A percentile compares a stretch with the other conserved stretches of the same genome.
Conservation (phyloP, 2,329 filamentous ascomycete species). For the Xylariaceae sp. region DNA sequence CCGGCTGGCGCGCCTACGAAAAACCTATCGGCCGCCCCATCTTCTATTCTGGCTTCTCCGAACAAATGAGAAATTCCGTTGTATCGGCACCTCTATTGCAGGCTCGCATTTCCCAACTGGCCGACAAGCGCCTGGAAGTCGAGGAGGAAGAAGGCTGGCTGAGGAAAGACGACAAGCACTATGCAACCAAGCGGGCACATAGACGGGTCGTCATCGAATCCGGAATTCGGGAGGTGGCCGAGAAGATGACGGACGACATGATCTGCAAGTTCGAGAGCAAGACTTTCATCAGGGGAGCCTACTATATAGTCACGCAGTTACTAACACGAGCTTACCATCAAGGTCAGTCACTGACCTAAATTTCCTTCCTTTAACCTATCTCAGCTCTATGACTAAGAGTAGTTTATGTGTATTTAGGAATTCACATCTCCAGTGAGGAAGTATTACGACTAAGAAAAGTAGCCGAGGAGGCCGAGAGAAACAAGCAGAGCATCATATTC, state of each 20-base stretch:
- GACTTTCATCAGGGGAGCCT: constrained; percentile 87
- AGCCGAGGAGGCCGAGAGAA: constrained; percentile 79
- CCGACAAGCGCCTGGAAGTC: constrained; percentile 73
- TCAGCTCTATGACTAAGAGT: constrained; percentile 11
- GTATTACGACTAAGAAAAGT: constrained; percentile 82
- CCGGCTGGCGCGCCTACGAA: constrained; percentile 95
- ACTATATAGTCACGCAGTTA: constrained; percentile 87
- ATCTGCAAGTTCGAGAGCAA: constrained; percentile 99
- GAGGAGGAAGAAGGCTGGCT: constrained; percentile 80
- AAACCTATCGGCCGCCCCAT: constrained; percentile 88
- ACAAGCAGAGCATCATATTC: constrained; percentile 96
- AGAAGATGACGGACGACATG: constrained; percentile 90
- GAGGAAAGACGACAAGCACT: constrained; percentile 61
- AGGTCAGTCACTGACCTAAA: constrained; percentile 49
- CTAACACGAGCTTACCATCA: constrained; percentile 94
- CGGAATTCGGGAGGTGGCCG: constrained; percentile 79
- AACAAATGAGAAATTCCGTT: constrained; percentile 83
- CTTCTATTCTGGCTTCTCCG: constrained; percentile 90
- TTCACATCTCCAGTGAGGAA: constrained; percentile 95
- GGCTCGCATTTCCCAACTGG: constrained; percentile 76
- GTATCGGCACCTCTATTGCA: constrained; percentile 78
- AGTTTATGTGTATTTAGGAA: constrained; percentile 54
- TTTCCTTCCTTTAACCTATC: background rate
- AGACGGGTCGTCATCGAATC: constrained; percentile 71
- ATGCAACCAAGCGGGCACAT: constrained; percentile 58